Percentiles rank a stretch among this genome's conserved stretches.
phyloP scores from a whole-genome alignment of 2,329 filamentous ascomycete species.

The Aspergillus quadrilineatus region DNA sequence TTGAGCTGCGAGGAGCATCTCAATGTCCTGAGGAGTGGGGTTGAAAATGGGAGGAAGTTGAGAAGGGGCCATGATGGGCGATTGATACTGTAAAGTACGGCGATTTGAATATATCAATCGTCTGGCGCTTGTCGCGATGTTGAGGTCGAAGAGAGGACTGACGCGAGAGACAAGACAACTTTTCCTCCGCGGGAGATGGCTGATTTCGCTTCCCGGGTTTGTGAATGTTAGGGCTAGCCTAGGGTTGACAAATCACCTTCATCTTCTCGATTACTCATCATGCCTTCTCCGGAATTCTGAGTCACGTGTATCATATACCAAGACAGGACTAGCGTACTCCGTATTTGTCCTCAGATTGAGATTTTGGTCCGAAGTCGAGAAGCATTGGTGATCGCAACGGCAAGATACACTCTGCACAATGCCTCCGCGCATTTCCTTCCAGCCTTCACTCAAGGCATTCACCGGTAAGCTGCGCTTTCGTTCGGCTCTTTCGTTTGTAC shows the following conservation, averaged over 20 bases:
- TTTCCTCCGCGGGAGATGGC: slow-evolving; percentile 25
- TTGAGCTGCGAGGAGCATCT: slow-evolving; percentile 98
- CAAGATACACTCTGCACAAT: slow-evolving; percentile 47
- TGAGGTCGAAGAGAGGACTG: slow-evolving; percentile 33
- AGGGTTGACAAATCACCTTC: slow-evolving; percentile 9
- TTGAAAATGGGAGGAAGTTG: slow-evolving; percentile 96
- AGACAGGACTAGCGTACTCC: slow-evolving; percentile 27
- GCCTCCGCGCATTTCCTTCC: slow-evolving; percentile 65
- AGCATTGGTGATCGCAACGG: neutral
- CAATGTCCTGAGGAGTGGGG: slow-evolving; percentile 96
- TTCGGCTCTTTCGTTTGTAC: too few species aligned
- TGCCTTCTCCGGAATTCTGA: neutral
- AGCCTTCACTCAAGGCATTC: slow-evolving; percentile 60
- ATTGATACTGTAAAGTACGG: slow-evolving; percentile 45
- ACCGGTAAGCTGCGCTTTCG: slow-evolving; percentile 51
- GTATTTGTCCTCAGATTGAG: slow-evolving; percentile 27
- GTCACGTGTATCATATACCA: slow-evolving; percentile 22
- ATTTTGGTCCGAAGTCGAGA: slow-evolving; percentile 7
- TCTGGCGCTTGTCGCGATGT: slow-evolving; percentile 45
- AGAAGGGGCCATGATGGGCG: slow-evolving; percentile 85
- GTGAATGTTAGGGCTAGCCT: slow-evolving; percentile 38
- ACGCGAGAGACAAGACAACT: slow-evolving; percentile 28
- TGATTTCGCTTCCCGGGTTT: slow-evolving; percentile 43
- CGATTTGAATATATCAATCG: slow-evolving; percentile 46
- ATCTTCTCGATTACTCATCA: neutral